Base-by-base conservation (phyloP, 805 yeast species). In the Hemisphaericaspora nanyangensis region DNA sequence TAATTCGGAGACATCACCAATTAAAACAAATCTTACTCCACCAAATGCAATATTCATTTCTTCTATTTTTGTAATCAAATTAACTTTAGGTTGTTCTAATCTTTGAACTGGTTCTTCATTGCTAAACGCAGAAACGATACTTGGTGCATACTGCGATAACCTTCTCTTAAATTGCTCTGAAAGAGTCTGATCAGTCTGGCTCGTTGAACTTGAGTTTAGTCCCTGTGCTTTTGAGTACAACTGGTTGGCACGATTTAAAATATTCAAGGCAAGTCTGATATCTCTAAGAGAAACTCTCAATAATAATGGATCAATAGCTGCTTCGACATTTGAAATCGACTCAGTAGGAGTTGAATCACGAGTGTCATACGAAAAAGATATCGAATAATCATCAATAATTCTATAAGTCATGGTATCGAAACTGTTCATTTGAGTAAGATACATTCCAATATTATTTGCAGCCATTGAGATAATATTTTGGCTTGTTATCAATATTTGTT, bases 1-100 rank as follows among this genome's bases (percentile, higher is more conserved):
- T 46, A 90, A 68, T 56, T 90, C 97, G 55, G 89, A 93, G 32
- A 86, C 82, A 56, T 87, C 95, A 56, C 96, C 96, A 46, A 90
- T 85, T 36, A 90, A 63, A 2, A 90, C 95, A 34, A 89, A 59
- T 45, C 96, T 70, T 45, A 85, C 54, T 0, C 96, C 96, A 12
- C 84, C 87, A 43, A 87, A 59, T 33, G 76, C 76, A 0, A 82
- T 82, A 31, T 61, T 68, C 33, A 88, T 60, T 31, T 76, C 79
- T 58, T 90, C 97, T 1, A 83, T 85, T 43, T 77, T 76, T 5
- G 86, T 64, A 2, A 82, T 53, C 8, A 22, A 8, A 8, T 8
- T 8, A 8, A 8, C 26, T 8, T 22, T 12, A 1, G 77, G 64
- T 13, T 61, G 62, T 3, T 68, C 55, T 18, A 55, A 58, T 7